Base-by-base conservation (phyloP, 1,284 basidiomycete genomes). In the Cystobasidiaceae sp. region DNA sequence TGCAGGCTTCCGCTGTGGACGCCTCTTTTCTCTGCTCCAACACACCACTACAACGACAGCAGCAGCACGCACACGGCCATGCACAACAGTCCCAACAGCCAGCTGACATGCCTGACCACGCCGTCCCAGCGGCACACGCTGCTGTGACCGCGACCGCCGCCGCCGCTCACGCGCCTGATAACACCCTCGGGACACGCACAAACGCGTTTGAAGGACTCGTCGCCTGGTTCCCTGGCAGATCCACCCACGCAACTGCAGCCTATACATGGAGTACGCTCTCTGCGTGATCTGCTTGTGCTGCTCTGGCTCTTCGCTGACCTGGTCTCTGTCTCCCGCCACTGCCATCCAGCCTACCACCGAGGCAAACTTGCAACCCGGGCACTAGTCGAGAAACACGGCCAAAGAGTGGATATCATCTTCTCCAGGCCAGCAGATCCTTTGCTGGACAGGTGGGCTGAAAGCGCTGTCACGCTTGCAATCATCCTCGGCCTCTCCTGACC, bases 131-230 rank as follows among this genome's bases (percentile, higher is more conserved):
- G 30, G 48, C 19, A 19, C 19, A 44, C 43, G 7, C 43, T 44
- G 6, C n/a, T 17, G 30, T 27, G 11, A 8, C 4, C 30, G 45
- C 45, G 25, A 28, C 48, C 5, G 48, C 9, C 27, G 34, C 27
- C 27, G 9, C 48, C 34, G 6, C 25, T 11, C 25, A 27, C 21
- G 30, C 50, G 27, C 30, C 28, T 54, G 34, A n/a, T 13, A 11
- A 7, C 51, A 25, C n/a, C 51, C 15, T 8, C 34, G 23, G 13
- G 7, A 37, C 28, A 19, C 13, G 30, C 5, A 56, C 61, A 55
- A 49, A 64, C n/a, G 51, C 61, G 11, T 64, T 64, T 34, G 7
- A 51, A 25, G 61, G 44, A 9, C 61, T 64, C 21, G 52, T 56
- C 15, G 61, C 51, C 17, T 64, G 51, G 51, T 64, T 64, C 33